Evolutionary conservation across 1,139 yeast species (phyloP), one percentile per base, ranked within the genome.

Genomic region (Yamadazyma conglobata): DNA sequence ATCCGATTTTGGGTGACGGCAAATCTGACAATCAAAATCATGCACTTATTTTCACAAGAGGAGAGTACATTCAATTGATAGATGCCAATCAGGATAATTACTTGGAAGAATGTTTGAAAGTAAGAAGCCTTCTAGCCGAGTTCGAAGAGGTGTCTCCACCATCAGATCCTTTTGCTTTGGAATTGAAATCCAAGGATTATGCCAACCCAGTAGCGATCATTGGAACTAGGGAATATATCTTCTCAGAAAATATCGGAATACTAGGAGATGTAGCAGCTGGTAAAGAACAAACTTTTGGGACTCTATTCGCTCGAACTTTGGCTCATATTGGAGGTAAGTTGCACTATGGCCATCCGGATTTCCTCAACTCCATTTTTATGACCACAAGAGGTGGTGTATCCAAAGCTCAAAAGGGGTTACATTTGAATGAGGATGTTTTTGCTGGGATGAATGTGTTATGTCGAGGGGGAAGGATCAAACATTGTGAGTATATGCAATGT

Each of bases 61-160:
- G 79, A 7, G 79, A 73, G 34, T 73, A 72, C 41, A 56, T 72
- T 31, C 79, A 73, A 38, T 53, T 73, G 22, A 58, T 73, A 28
- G 79, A 73, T 51, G 77, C 79, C 1, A 73, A 73, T 36, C 79
- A 73, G 41, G 79, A 73, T 43, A 72, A 73, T 38, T 73, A 73
- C 37, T 45, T 73, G 15, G 78, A 73, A 42, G 79, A 73, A 42
- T 73, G 79, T 39, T 50, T 73, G 20, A 73, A 73, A 39, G 69
- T 73, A n/a, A 58, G 76, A 48, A 66, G 66, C 35, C 60, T 72
- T 10, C 48, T 73, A 15, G 64, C 71, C 0, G 78, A 73, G 38
- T 73, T 73, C 45, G 77, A 73, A 35, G 78, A 73, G 39, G 47
- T 44, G 3, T 42, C 52, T 1, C 43, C 55, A 6, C 58, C 64